phyloP scores from a whole-genome alignment of 2,329 filamentous ascomycete genomes.

The Dothistroma pini region DNA sequence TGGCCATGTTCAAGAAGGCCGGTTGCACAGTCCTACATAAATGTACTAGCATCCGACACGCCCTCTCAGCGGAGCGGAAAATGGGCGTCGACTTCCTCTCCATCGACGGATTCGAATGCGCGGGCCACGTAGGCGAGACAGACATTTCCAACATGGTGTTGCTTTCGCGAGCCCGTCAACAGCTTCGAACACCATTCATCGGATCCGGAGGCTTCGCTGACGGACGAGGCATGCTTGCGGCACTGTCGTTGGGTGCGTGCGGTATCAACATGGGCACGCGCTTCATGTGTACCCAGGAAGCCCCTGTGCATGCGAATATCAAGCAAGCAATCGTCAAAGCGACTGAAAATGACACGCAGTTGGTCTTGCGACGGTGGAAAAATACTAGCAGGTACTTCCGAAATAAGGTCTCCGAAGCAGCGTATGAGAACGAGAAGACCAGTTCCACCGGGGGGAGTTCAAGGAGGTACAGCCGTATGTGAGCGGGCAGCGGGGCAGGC shows the following conservation, averaged over 20 bases:
- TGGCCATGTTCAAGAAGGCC: constrained; percentile 76
- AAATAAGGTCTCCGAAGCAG: constrained; percentile 80
- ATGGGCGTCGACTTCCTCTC: constrained; percentile 92
- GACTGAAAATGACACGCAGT: constrained; percentile 81
- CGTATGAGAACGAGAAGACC: constrained; percentile 75
- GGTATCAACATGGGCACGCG: constrained; percentile 95
- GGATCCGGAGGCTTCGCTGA: constrained; percentile 93
- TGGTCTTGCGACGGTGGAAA: constrained; percentile 82
- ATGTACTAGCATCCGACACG: constrained; percentile 92
- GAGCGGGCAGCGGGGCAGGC: constrained; percentile 79
- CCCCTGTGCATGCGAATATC: constrained; percentile 85
- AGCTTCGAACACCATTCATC: constrained; percentile 85
- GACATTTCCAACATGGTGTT: constrained; percentile 88
- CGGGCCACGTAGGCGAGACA: constrained; percentile 78
- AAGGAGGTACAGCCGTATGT: constrained; percentile 80
- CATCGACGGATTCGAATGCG: constrained; percentile 96
- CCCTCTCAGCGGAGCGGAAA: constrained; percentile 76
- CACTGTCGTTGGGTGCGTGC: constrained; percentile 79
- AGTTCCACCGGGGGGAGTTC: constrained; percentile 84
- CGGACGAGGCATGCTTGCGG: constrained; percentile 84
- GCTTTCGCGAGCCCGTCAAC: constrained; percentile 76
- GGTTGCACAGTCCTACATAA: constrained; percentile 83
- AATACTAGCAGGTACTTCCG: constrained; percentile 84
- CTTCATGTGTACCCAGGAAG: constrained; percentile 88
- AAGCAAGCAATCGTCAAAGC: constrained; percentile 87